Percentiles rank a stretch among this genome's conserved stretches.
Conservation (phyloP, 169 alveolate species). For the Amoebophrya sp. region DNA sequence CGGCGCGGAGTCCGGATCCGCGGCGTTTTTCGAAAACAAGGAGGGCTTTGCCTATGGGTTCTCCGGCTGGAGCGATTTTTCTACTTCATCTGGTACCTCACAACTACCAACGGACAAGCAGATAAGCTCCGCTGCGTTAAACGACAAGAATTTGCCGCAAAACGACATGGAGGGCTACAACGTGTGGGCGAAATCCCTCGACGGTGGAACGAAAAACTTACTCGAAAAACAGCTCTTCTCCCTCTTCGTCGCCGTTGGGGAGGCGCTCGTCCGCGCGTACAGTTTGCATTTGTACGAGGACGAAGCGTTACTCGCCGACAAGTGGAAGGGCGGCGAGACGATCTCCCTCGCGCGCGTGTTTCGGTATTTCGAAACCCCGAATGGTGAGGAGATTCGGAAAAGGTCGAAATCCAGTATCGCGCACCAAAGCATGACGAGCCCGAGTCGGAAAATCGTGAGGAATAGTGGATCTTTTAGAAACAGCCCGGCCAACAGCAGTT, state of each 20-base stretch:
- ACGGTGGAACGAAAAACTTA: background rate
- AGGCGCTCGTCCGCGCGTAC: conserved; percentile 18
- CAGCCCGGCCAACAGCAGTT: background rate
- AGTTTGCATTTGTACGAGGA: background rate
- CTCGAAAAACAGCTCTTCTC: background rate
- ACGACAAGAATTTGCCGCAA: background rate
- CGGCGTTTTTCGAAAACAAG: background rate
- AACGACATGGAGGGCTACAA: background rate
- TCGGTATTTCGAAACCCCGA: no score
- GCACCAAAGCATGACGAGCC: no score
- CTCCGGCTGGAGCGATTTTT: background rate
- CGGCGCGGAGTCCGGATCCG: background rate
- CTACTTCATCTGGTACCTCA: background rate
- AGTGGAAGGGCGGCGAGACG: background rate
- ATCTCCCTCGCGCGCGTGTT: background rate
- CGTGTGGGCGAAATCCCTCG: background rate
- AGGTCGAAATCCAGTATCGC: no score
- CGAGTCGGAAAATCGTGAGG: no score
- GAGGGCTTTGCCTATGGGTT: background rate
- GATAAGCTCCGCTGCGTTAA: background rate
- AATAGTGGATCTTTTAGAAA: no score
- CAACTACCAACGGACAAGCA: background rate
- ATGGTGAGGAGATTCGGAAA: no score
- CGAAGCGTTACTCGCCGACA: background rate
- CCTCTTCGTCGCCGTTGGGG: background rate